A percentile compares a stretch with the other conserved stretches of the same genome.
Conservation (phyloP, 768 basidiomycete genomes). For the Panellus pusillus region DNA sequence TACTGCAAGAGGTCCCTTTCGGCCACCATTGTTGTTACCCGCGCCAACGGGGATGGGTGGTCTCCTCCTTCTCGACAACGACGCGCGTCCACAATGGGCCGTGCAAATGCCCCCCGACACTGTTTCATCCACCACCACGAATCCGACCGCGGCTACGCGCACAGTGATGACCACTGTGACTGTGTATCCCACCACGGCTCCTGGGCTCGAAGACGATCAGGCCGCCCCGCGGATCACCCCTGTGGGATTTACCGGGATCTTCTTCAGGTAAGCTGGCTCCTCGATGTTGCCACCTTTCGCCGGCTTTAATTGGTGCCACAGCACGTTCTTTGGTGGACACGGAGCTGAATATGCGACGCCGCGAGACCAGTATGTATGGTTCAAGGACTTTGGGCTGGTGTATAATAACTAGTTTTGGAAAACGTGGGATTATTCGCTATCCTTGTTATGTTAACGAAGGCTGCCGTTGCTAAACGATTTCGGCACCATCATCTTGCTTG, state of each 20-base stretch:
- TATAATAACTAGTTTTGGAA: slow-evolving; percentile 27
- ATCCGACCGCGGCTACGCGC: neutral
- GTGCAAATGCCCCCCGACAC: neutral
- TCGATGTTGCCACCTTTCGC: neutral
- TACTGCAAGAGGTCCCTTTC: neutral
- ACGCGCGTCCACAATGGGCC: neutral
- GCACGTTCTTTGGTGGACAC: slow-evolving; percentile 82
- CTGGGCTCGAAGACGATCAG: slow-evolving; percentile 12
- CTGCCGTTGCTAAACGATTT: too few species aligned
- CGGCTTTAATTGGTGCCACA: slow-evolving; percentile 25
- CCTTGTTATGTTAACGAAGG: too few species aligned
- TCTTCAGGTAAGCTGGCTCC: slow-evolving; percentile 64
- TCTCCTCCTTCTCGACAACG: neutral
- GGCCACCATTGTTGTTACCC: slow-evolving; percentile 1
- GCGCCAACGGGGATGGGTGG: neutral
- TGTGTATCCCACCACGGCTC: slow-evolving; percentile 10
- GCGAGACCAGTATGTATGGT: slow-evolving; percentile 74
- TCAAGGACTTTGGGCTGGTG: slow-evolving; percentile 63
- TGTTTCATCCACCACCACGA: neutral
- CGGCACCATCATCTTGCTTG: too few species aligned
- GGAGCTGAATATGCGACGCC: slow-evolving; percentile 66
- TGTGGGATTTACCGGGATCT: slow-evolving; percentile 54
- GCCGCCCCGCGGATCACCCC: slow-evolving; percentile 19
- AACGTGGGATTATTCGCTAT: too few species aligned
- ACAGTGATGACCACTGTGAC: slow-evolving; percentile 2